Base-by-base conservation (phyloP, 805 yeast species). In the Spathaspora girioi region DNA sequence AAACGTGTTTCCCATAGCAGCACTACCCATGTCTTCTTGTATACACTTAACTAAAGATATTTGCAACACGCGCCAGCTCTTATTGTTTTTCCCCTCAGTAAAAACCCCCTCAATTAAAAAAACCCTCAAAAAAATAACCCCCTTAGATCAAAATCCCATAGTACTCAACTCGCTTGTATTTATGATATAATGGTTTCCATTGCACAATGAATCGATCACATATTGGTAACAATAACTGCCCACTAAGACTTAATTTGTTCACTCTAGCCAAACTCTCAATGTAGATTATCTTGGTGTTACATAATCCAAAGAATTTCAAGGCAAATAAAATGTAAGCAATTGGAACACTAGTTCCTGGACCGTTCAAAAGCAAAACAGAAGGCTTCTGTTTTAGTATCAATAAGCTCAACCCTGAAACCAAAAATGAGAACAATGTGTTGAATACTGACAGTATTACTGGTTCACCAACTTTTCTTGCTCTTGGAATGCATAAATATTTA, bases 181-280 rank as follows among this genome's bases (percentile, higher is more conserved):
- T 61, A 18, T 61, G 54, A 7, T 77, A 74, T 50, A 94, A 71
- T 26, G 75, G 73, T 26, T 80, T 81, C 99, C 99, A 94, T 65
- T 94, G 99, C 8, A 94, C 98, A 1, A 94, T 61, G 54, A 94
- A 87, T 19, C 92, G 73, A 63, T 90, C 87, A 3, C 84, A 75
- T 3, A 94, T 70, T 3, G 90, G 90, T 54, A 87, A 73, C 12
- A 93, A 63, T 17, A 94, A 64, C 46, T 68, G 63, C 0, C 98
- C 99, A 15, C 92, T 83, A 31, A 91, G 68, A 61, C 97, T 90
- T 48, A 94, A 74, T 2, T 73, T 69, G 49, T 76, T 73, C 9
- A 91, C 97, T 42, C 98, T 73, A 0, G 98, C 97, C 42, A 93
- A 73, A 46, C 94, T 85, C 67, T 93, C 98, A 23, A 93, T 73